Evolutionary conservation across 1,284 basidiomycete genomes (phyloP), one percentile per base, ranked within the genome.

Genomic region (Anthracocystis walkeri): DNA sequence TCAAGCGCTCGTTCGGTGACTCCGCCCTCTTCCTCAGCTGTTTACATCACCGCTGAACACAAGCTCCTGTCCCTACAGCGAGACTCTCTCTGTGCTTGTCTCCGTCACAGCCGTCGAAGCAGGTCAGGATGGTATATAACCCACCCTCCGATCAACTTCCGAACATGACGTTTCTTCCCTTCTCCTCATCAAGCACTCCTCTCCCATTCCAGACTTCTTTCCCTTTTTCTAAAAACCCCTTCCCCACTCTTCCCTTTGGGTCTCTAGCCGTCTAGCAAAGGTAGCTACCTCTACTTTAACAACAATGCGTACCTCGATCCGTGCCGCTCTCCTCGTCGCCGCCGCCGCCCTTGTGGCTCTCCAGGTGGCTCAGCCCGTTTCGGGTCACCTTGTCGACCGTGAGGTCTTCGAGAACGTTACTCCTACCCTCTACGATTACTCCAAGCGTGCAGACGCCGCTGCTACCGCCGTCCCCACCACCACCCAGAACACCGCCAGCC

Each of bases 291-390:
- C 68, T 65, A 65, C 50, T 56, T 60, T 65, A 3, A 3, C 33
- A 20, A 58, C 44, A 7, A 74, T 74, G 71, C 71, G 71, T 35
- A 51, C 71, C 40, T 74, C 71, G 20, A 29, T 74, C 65, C 61
- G 61, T 33, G 62, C 65, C 29, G 65, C 61, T 58, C 20, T 68
- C 38, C 54, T 74, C 54, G 53, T 68, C 50, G 65, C 55, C 57
- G 61, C 49, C 23, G 60, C 71, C 29, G 61, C 61, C 41, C 61
- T 74, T 20, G 61, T 65, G 54, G 71, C 62, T 25, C 58, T 74
- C 20, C 71, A 74, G 71, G 65, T 68, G 16, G 62, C 65, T 50
- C 70, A 73, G 70, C 70, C 70, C 48, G 65, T 65, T 20, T 68
- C 65, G 23, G 71, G 46, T 63, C 58, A 58, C 58, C 58, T 74